Conservation (phyloP, 2,329 filamentous ascomycete species). For the Alternaria dauci region DNA sequence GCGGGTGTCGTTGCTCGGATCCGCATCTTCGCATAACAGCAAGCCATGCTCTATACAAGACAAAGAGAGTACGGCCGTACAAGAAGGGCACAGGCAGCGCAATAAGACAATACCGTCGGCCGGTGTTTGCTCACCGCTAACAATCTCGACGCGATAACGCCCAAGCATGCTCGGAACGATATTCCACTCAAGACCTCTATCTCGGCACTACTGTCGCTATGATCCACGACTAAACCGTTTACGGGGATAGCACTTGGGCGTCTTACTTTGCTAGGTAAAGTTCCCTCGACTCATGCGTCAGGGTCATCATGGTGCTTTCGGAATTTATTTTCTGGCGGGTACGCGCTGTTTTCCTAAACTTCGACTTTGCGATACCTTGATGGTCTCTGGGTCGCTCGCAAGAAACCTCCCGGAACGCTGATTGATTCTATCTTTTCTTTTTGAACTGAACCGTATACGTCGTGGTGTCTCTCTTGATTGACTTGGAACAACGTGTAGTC, state of each 20-base stretch:
- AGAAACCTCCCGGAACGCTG: not conserved
- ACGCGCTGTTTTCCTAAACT: conserved; percentile 21
- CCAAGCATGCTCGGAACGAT: not conserved
- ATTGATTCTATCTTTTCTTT: not conserved
- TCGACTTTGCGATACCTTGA: conserved; percentile 22
- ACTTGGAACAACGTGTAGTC: conserved; percentile 5
- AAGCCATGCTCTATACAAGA: not conserved
- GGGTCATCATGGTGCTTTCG: conserved; percentile 29
- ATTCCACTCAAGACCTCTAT: conserved; percentile 12
- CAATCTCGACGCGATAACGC: conserved; percentile 8
- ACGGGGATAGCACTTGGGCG: conserved; percentile 4
- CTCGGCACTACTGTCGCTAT: conserved; percentile 24
- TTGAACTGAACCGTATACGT: not conserved
- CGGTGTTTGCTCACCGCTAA: conserved; percentile 17
- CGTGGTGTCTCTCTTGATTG: not conserved
- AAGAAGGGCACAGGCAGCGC: not conserved
- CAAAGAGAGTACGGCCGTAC: not conserved
- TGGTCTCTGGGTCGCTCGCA: conserved; percentile 15
- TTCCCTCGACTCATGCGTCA: conserved; percentile 23
- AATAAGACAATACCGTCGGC: not conserved
- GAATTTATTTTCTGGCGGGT: conserved; percentile 22
- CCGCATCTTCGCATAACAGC: too few species aligned
- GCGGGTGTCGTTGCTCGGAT: not conserved
- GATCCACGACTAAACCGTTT: conserved; percentile 10
- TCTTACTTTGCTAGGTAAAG: conserved; percentile 18